These are phyloP conservation scores for Polygonum aviculare DNA, from an alignment of 148 eudicot genomes.

Conservation along the genomic window DNA sequence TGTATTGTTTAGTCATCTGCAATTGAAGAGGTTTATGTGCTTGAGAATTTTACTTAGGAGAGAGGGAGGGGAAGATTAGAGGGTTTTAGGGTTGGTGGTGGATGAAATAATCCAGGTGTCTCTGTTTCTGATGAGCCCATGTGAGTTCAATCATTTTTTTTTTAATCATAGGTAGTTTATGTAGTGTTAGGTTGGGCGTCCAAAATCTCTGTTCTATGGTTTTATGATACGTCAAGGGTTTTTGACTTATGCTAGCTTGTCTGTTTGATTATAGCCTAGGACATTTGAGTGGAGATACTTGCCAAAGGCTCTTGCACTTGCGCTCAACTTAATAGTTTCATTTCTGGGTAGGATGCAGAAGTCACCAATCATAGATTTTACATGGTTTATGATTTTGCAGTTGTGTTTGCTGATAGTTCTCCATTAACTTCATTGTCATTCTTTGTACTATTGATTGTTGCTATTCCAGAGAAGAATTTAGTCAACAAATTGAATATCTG, in stretches of 20 bases:
- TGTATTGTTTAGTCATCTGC: no score
- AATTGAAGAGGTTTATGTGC: neutral
- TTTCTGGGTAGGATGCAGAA: neutral
- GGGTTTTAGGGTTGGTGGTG: constrained; percentile 1
- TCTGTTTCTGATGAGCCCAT: constrained; percentile 19
- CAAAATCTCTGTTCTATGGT: no score
- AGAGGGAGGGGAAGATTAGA: neutral
- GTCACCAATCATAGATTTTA: neutral
- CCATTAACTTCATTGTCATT: no score
- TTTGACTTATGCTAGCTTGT: neutral
- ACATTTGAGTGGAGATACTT: neutral
- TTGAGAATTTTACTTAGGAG: neutral
- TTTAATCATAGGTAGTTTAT: neutral
- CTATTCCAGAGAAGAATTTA: neutral
- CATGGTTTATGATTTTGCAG: neutral
- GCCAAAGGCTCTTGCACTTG: neutral
- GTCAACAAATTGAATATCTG: neutral
- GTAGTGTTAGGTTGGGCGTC: neutral
- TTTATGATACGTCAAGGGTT: no score
- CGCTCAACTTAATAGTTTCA: neutral
- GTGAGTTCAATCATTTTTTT: constrained; percentile 20
- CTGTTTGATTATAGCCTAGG: neutral
- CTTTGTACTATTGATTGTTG: no score
- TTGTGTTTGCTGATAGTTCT: neutral
- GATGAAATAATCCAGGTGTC: no score